Percentiles rank a stretch among this genome's conserved stretches.
phyloP scores from a whole-genome alignment of 306 rosid genomes.

The Abrus pulchellus region DNA sequence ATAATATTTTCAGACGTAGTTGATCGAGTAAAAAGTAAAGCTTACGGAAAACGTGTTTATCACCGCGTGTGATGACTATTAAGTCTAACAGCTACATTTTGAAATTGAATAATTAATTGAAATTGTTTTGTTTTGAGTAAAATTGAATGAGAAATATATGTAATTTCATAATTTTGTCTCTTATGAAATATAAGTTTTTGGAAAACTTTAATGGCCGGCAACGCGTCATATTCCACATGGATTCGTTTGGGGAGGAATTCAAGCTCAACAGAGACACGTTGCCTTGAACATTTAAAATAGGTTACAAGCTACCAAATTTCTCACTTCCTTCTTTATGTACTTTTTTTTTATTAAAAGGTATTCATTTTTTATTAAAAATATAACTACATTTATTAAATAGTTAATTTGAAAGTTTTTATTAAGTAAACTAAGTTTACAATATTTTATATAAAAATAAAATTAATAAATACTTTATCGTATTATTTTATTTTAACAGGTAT shows the following conservation, averaged over 20 bases:
- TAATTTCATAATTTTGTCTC: background rate
- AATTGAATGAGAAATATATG: background rate
- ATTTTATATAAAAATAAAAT: no score
- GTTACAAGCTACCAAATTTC: constrained; percentile 41
- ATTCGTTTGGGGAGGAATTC: background rate
- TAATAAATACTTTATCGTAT: no score
- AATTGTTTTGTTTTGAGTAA: background rate
- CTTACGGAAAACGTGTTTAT: background rate
- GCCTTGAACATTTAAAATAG: no score
- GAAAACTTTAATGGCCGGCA: constrained; percentile 23
- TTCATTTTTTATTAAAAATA: no score
- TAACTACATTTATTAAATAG: no score
- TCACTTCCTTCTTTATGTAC: background rate
- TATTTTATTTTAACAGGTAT: no score
- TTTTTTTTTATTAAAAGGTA: no score
- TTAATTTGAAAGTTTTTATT: no score
- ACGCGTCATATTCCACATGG: constrained; percentile 29
- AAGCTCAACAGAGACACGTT: background rate
- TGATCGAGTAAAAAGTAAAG: background rate
- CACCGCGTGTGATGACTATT: constrained; percentile 24
- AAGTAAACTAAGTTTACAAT: no score
- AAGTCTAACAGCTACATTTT: background rate
- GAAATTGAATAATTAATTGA: background rate
- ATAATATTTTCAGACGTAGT: background rate
- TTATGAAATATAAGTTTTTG: background rate